Conservation (phyloP, 108 stramenopile genomes). For the Nannochloropsis oceanica region DNA sequence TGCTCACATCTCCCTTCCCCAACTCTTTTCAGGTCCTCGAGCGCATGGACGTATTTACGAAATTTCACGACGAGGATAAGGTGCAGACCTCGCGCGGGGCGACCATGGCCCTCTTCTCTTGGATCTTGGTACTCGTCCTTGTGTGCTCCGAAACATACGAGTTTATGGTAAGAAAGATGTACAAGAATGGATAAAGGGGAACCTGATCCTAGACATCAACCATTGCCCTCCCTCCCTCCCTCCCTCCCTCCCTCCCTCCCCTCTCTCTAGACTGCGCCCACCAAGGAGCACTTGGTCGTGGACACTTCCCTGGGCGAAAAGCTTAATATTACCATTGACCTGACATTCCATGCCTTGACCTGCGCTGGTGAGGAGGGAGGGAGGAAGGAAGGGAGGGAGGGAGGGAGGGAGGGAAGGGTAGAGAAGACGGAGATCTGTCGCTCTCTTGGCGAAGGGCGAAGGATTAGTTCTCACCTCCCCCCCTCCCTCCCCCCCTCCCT, state of each 20-base stretch:
- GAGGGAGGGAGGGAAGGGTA: not conserved
- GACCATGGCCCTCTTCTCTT: not conserved
- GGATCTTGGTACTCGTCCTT: not conserved
- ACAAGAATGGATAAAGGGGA: not conserved
- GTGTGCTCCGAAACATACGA: not conserved
- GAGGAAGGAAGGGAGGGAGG: not conserved
- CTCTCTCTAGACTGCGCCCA: not conserved
- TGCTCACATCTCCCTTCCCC: too few relatives aligned
- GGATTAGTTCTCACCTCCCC: not conserved
- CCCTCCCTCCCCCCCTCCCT: too few relatives aligned
- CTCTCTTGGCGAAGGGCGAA: too few relatives aligned
- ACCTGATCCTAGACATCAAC: not conserved
- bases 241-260: too few relatives aligned
- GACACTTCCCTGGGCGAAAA: constrained; percentile 52
- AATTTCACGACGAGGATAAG: not conserved
- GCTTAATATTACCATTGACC: constrained; percentile 77
- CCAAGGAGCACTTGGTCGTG: constrained; percentile 16
- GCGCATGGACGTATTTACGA: not conserved
- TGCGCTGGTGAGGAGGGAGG: constrained; percentile 35
- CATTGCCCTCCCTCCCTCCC: too few relatives aligned
- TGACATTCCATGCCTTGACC: constrained; percentile 80
- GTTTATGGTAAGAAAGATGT: not conserved
- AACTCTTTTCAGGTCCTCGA: not conserved
- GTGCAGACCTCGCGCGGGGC: not conserved
- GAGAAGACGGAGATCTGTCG: not conserved